A percentile compares a stretch with the other conserved stretches of the same genome.
Conservation (phyloP, 2,329 filamentous ascomycete genomes). For the Aspergillus latus region DNA sequence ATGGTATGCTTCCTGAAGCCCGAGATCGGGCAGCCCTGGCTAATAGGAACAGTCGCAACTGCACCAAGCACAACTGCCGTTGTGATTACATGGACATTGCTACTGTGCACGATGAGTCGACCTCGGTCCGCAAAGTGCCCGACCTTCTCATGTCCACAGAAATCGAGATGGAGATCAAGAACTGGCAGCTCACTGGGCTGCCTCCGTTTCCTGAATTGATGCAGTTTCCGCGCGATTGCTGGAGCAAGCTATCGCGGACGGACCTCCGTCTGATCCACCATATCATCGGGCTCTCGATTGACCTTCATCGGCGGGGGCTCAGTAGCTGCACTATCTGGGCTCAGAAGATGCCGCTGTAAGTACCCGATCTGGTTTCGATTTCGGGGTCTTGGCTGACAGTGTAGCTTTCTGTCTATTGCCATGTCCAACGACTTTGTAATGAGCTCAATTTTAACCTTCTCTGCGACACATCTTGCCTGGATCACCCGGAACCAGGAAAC, state of each 20-base stretch:
- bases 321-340: slow-evolving; percentile 91
- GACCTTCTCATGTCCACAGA: slow-evolving; percentile 84
- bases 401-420: slow-evolving; percentile 77
- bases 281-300: slow-evolving; percentile 78
- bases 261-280: slow-evolving; percentile 90
- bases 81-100: slow-evolving; percentile 95
- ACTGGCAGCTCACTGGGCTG: slow-evolving; percentile 79
- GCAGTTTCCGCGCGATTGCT: slow-evolving; percentile 71
- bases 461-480: slow-evolving; percentile 91
- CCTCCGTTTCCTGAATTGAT: slow-evolving; percentile 83
- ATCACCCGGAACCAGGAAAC: slow-evolving; percentile 82
- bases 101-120: slow-evolving; percentile 56
- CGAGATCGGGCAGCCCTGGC: slow-evolving; percentile 12
- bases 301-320: slow-evolving; percentile 73
- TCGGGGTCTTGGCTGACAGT: slow-evolving; percentile 11
- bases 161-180: slow-evolving; percentile 75
- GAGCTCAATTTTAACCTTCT: slow-evolving; percentile 87
- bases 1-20: slow-evolving; percentile 62
- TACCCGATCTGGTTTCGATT: slow-evolving; percentile 19
- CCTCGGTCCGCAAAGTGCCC: slow-evolving; percentile 53
- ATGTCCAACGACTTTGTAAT: slow-evolving; percentile 84
- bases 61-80: slow-evolving; percentile 97
- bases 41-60: slow-evolving; percentile 71
- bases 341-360: slow-evolving; percentile 86
- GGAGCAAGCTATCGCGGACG: slow-evolving; percentile 70